Percentiles rank a stretch among this genome's conserved stretches.
Evolutionary conservation across 2,329 filamentous ascomycete genomes (phyloP).

Genomic region (Fusarium fracticaudum): DNA sequence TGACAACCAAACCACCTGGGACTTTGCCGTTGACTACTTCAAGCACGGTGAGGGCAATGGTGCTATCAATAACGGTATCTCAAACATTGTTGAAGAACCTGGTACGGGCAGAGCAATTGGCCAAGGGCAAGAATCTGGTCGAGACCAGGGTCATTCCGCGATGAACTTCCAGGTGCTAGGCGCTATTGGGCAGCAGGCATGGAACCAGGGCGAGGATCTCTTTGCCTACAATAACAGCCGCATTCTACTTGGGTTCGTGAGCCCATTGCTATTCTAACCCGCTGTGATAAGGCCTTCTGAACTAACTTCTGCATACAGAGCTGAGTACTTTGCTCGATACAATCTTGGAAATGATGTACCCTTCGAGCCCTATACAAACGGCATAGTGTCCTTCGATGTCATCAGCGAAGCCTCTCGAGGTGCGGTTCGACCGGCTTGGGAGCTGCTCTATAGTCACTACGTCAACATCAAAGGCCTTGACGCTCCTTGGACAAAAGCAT

Average conservation of each 20-base stretch:
- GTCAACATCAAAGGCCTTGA: constrained; percentile 20
- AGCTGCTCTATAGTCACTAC: constrained; percentile 26
- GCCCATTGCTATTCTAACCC: accelerated
- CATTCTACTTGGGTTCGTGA: constrained; percentile 29
- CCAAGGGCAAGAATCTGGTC: constrained; percentile 27
- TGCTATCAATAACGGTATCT: constrained; percentile 4
- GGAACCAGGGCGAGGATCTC: constrained; percentile 22
- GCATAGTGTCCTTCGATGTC: constrained; percentile 2
- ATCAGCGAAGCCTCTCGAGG: constrained; percentile 15
- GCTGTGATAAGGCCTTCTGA: too few species aligned
- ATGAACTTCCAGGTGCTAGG: constrained; percentile 16
- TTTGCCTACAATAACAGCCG: constrained; percentile 30
- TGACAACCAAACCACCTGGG: constrained; percentile 6
- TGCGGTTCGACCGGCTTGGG: not conserved
- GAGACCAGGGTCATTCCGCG: constrained; percentile 21
- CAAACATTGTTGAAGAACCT: constrained; percentile 9
- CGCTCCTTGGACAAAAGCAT: constrained; percentile 24
- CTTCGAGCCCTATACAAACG: constrained; percentile 29
- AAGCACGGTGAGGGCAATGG: constrained; percentile 18
- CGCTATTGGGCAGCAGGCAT: constrained; percentile 19
- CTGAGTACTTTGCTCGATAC: constrained; percentile 25
- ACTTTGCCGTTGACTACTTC: constrained; percentile 19
- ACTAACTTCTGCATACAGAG: not conserved
- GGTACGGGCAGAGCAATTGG: constrained; percentile 5
- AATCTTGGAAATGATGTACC: constrained; percentile 29